These are phyloP conservation scores for Saccharomyces pastorianus DNA, from an alignment of 1,139 yeast species.

Conservation along the genomic window DNA sequence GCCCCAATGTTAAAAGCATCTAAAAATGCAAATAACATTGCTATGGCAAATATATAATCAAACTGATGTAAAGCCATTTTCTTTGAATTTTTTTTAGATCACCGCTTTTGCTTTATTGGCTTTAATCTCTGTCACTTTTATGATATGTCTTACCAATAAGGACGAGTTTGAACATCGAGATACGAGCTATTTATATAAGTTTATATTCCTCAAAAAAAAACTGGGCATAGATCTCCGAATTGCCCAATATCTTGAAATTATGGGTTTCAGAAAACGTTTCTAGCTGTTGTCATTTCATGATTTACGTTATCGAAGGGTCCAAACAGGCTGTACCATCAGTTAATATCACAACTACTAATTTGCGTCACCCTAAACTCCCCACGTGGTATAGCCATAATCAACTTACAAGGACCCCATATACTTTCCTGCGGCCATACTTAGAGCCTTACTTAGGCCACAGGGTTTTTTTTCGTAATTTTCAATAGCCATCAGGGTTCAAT, in stretches of 20 bases:
- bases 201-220: not conserved
- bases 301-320: not conserved
- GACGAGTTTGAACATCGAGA: not conserved
- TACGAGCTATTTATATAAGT: not conserved
- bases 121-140: not conserved
- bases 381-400: not conserved
- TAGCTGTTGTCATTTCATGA: not conserved
- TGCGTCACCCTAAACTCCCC: not conserved
- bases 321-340: not conserved
- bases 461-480: not conserved
- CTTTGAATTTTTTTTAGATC: no score
- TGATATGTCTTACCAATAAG: not conserved
- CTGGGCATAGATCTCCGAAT: not conserved
- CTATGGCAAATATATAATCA: slow-evolving; percentile 59
- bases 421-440: not conserved
- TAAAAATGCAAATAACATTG: slow-evolving; percentile 63
- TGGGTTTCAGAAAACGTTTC: not conserved
- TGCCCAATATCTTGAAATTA: not conserved
- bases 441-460: not conserved
- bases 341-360: no score
- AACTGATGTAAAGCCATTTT: slow-evolving; percentile 42
- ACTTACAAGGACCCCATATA: not conserved
- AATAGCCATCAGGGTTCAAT: not conserved
- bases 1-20: slow-evolving; percentile 82
- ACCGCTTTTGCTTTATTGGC: no score